phyloP scores from a whole-genome alignment of 2,329 filamentous ascomycete species.

The Ceratocystis harringtonii region DNA sequence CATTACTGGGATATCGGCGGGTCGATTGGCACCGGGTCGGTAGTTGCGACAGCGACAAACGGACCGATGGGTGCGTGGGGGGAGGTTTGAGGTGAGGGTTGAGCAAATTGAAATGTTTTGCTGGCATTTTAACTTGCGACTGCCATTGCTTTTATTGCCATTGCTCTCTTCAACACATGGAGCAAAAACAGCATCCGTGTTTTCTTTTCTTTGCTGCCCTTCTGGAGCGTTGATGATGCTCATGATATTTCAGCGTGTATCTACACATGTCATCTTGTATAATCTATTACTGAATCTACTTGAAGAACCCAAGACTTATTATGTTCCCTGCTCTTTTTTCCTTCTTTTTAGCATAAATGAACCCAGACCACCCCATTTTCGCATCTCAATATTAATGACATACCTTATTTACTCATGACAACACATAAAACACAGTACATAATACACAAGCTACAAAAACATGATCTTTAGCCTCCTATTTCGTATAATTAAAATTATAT shows the following conservation, averaged over 20 bases:
- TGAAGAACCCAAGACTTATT: neutral
- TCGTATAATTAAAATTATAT: neutral
- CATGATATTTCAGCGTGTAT: neutral
- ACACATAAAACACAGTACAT: neutral
- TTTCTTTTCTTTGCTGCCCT: neutral
- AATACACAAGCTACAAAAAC: neutral
- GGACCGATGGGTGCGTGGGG: slow-evolving; percentile 66
- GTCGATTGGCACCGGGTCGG: slow-evolving; percentile 60
- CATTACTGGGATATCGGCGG: slow-evolving; percentile 90
- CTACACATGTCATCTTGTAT: neutral
- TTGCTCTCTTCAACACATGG: neutral
- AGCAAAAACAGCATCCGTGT: neutral
- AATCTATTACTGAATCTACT: neutral
- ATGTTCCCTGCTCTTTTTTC: neutral
- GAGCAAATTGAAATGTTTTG: no score
- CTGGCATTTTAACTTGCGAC: neutral
- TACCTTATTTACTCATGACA: neutral
- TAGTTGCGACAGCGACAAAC: slow-evolving; percentile 37
- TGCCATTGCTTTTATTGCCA: neutral
- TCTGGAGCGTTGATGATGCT: neutral
- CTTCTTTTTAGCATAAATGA: neutral
- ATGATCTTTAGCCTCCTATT: neutral
- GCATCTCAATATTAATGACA: neutral
- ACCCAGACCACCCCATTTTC: neutral
- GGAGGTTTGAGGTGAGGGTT: slow-evolving; percentile 40